Evolutionary conservation across 75 land plant genomes (phyloP), one percentile per base, ranked within the genome.

Genomic region (Azolla pinnata): DNA sequence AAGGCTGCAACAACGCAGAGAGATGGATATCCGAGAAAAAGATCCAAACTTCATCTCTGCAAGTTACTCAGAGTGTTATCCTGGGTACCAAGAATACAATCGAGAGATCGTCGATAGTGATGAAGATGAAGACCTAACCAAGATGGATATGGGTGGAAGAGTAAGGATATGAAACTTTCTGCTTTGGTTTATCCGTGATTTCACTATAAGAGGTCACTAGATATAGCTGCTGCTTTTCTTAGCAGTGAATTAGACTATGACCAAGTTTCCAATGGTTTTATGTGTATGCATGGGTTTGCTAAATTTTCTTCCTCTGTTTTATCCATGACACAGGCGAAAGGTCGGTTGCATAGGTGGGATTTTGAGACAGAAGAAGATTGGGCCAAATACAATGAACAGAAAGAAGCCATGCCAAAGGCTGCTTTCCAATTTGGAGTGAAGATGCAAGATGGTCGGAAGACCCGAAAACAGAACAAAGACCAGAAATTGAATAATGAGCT

Each of bases 401-500:
- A 93, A 65, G 98, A 93, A 62, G 98, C 98, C 28, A 93, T 88
- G 95, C 98, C 98, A n/a, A 93, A 93, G 57, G 98, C 98, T 61
- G 98, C 98, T 60, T 93, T 88, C 63, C 98, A 93, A 57, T 93
- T 93, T 64, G 98, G 98, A 19, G 98, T 93, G 46, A 93, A 93
- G 70, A 93, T 93, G 98, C 98, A 93, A 71, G 98, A 93, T 75
- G 98, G 98, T 4, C 67, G 98, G 19, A 93, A 93, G 73, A 93
- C 98, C 0, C 67, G 98, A 47, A 93, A 93, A 73, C 98, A 93
- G 40, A 93, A 93, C 77, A 88, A 73, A 56, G 98, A 93, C 52
- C 98, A 93, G 71, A 93, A 93, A 77, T 80, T 93, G 24, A 88
- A 72, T 7, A 93, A 93, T 57, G 98, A 93, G 32, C 81, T 93